phyloP scores from a whole-genome alignment of 2,329 filamentous ascomycete species.

The Byssothecium circinans region DNA sequence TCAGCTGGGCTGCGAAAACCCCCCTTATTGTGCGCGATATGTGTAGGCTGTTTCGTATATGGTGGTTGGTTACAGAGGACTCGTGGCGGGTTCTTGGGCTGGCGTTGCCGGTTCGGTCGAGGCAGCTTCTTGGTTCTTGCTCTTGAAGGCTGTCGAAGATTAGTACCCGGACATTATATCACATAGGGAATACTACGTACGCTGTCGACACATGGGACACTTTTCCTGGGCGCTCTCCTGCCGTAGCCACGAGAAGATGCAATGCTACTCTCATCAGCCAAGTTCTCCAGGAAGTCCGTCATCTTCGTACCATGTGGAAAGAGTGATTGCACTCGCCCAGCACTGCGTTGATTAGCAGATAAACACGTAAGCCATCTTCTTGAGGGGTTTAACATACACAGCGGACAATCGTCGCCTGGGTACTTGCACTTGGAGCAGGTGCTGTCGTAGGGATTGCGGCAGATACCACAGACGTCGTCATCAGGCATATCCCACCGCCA shows the following conservation, averaged over 20 bases:
- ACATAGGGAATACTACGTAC: conserved; percentile 53
- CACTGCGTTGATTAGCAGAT: conserved; percentile 57
- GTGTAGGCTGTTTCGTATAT: not conserved
- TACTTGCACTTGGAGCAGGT: conserved; percentile 98
- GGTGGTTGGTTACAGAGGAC: conserved; percentile 11
- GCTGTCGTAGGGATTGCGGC: conserved; percentile 95
- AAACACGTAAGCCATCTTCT: not conserved
- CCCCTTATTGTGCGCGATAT: not conserved
- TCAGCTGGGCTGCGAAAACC: not conserved
- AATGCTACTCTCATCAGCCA: conserved; percentile 65
- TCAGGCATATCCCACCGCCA: conserved; percentile 98
- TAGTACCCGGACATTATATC: conserved; percentile 7
- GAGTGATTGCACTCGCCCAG: conserved; percentile 96
- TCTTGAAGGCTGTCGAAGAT: conserved; percentile 40
- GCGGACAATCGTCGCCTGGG: conserved; percentile 90
- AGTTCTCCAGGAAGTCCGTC: not conserved
- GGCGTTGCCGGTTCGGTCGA: conserved; percentile 16
- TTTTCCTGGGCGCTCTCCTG: conserved; percentile 91
- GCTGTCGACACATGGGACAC: conserved; percentile 97
- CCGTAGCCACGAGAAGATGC: conserved; percentile 93
- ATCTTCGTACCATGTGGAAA: conserved; percentile 79
- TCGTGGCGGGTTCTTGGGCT: conserved; percentile 19
- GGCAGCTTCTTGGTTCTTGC: conserved; percentile 40
- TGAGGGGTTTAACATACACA: conserved; percentile 63
- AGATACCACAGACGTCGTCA: conserved; percentile 97